Evolutionary conservation across 805 yeast genomes (phyloP).

Genomic region (Sugiyamaella chiloensis): DNA sequence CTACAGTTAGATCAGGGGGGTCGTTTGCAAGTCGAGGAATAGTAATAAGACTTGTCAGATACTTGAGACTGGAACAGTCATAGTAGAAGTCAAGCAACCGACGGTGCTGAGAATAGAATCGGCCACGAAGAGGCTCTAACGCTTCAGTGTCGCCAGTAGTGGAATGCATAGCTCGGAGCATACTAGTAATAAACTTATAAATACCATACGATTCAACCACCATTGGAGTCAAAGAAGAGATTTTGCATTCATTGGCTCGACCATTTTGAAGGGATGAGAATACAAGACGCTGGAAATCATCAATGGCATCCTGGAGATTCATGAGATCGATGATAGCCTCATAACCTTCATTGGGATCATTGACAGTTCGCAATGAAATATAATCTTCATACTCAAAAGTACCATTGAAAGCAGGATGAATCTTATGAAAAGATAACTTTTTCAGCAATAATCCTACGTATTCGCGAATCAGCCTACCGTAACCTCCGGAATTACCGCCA

Average conservation of each 20-base stretch:
- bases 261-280: conserved; percentile 67
- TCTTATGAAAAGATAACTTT: conserved; percentile 78
- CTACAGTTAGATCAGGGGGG: conserved; percentile 55
- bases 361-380: conserved; percentile 77
- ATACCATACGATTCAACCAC: conserved; percentile 91
- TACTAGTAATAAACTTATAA: conserved; percentile 80
- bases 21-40: conserved; percentile 63
- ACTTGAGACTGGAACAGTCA: conserved; percentile 82
- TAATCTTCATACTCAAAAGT: conserved; percentile 96
- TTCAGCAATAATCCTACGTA: conserved; percentile 66
- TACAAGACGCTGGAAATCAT: conserved; percentile 70
- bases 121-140: conserved; percentile 64
- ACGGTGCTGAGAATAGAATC: conserved; percentile 68
- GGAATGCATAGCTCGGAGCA: conserved; percentile 84
- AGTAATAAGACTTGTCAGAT: conserved; percentile 73
- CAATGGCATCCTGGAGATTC: conserved; percentile 80
- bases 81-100: conserved; percentile 79
- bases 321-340: conserved; percentile 83
- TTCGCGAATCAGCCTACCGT: conserved; percentile 71
- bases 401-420: conserved; percentile 88
- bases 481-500: conserved; percentile 46
- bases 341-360: conserved; percentile 94
- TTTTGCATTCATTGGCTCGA: conserved; percentile 65
- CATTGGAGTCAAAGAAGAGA: conserved; percentile 83
- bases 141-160: conserved; percentile 73